Evolutionary conservation across 805 yeast species (phyloP), one percentile per base, ranked within the genome.

Genomic region (Peterozyma toletana): DNA sequence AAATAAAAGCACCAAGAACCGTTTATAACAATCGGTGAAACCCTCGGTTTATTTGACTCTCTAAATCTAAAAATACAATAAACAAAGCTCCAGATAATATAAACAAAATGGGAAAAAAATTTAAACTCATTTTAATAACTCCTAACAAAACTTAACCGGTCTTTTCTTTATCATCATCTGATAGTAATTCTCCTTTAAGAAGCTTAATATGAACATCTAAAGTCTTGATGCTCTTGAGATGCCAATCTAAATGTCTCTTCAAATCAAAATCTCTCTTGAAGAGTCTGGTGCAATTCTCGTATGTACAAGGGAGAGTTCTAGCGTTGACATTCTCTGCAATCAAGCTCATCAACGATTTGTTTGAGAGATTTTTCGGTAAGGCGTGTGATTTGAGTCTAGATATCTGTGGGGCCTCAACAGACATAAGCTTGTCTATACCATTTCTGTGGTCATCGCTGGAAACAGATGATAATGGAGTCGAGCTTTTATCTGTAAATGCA

Each of bases 241-340:
- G 83, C 83, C 83, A 78, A 35, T 55, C 58, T 40, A 77, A 48
- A 53, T 78, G 84, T 37, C 81, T 63, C 14, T 57, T 51, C 21
- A 77, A 52, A 52, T 76, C 82, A 50, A 66, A 66, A 0, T 68
- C 66, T 47, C 72, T 69, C 41, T 68, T 67, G 55, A 83, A 83
- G 6, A 66, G 63, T 45, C 87, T 66, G 31, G 61, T 62, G 56
- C 90, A 83, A 36, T 68, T 68, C 3, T 52, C 57, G 47, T 64
- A 72, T 0, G 77, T 68, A 53, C 89, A 83, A 0, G 53, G 42
- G 1, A 70, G 53, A 38, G 51, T 62, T 35, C 66, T 66, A 10
- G 57, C 52, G 9, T 61, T 56, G 37, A 60, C 63, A 51, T 70
- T 72, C 15, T 55, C 53, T 51, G 62, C 57, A 17, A 75, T 55